Conservation (phyloP, 1,284 basidiomycete genomes). For the Cryptococcus hybrid region DNA sequence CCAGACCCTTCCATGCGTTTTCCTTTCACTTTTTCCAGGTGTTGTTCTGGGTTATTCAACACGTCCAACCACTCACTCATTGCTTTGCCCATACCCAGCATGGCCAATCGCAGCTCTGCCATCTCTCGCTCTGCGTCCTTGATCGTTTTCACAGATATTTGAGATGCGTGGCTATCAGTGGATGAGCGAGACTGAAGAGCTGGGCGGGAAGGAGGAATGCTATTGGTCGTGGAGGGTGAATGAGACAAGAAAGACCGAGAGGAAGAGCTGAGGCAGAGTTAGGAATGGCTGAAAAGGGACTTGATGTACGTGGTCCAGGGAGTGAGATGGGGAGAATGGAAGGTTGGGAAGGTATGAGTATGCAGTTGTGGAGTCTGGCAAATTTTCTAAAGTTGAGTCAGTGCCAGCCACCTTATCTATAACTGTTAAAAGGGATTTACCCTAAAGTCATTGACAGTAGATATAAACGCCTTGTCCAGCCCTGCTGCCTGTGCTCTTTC, state of each 20-base stretch:
- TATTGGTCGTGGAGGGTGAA: neutral
- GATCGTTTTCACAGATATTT: constrained; percentile 19
- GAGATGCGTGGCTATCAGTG: constrained; percentile 21
- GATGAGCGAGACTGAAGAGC: constrained; percentile 10
- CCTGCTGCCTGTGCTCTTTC: constrained; percentile 50
- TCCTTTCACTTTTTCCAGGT: constrained; percentile 1
- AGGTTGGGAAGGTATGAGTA: constrained; percentile 44
- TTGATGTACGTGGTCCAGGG: constrained; percentile 15
- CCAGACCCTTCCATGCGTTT: constrained; percentile 31
- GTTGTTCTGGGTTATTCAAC: constrained; percentile 7
- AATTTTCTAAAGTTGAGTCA: constrained; percentile 61
- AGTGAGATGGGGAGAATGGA: constrained; percentile 34
- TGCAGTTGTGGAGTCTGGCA: constrained; percentile 60
- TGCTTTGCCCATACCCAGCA: constrained; percentile 48
- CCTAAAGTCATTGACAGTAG: constrained; percentile 45
- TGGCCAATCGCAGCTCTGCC: constrained; percentile 43
- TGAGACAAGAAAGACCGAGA: constrained; percentile 15
- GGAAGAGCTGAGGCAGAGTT: constrained; percentile 19
- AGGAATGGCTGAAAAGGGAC: constrained; percentile 34
- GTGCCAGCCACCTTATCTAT: neutral
- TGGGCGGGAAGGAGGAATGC: constrained; percentile 4
- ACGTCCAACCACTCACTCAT: constrained; percentile 41
- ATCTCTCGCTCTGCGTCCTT: constrained; percentile 44
- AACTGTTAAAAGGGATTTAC: constrained; percentile 21
- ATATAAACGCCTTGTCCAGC: constrained; percentile 47